phyloP scores from a whole-genome alignment of 2,329 filamentous ascomycete genomes.

The Fusarium sp. region DNA sequence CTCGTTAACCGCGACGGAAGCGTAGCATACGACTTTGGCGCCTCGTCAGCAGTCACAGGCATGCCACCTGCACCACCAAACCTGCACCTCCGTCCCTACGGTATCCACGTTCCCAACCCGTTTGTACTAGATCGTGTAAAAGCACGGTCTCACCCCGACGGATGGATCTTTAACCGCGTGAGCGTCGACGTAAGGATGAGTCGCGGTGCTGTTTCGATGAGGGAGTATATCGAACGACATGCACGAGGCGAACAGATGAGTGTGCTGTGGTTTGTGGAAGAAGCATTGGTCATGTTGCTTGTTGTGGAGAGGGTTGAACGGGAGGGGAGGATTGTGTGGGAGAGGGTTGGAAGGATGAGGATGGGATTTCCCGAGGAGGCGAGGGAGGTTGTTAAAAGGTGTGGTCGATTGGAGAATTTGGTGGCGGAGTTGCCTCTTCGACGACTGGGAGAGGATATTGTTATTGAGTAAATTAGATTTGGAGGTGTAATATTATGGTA shows the following conservation, averaged over 20 bases:
- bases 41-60: slow-evolving; percentile 9
- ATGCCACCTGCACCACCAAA: slow-evolving; percentile 37
- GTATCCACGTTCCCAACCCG: slow-evolving; percentile 50
- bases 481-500: slow-evolving; percentile 30
- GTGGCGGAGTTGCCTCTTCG: slow-evolving; percentile 50
- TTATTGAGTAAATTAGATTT: slow-evolving; percentile 47
- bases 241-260: slow-evolving; percentile 53
- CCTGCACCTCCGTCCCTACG: slow-evolving; percentile 45
- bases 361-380: slow-evolving; percentile 52
- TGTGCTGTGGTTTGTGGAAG: slow-evolving; percentile 53
- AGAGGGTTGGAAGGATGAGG: slow-evolving; percentile 51
- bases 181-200: slow-evolving; percentile 52
- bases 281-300: slow-evolving; percentile 50
- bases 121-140: slow-evolving; percentile 52
- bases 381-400: slow-evolving; percentile 49
- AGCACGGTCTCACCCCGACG: slow-evolving; percentile 47
- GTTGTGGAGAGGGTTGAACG: slow-evolving; percentile 48
- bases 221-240: slow-evolving; percentile 51
- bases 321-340: slow-evolving; percentile 43
- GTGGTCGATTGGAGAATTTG: slow-evolving; percentile 49
- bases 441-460: slow-evolving; percentile 49
- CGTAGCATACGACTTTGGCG: slow-evolving; percentile 50
- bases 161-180: slow-evolving; percentile 53
- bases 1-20: slow-evolving; percentile 48
- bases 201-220: slow-evolving; percentile 44